Evolutionary conservation across 306 rosid genomes (phyloP).

Genomic region (Vigna angularis): DNA sequence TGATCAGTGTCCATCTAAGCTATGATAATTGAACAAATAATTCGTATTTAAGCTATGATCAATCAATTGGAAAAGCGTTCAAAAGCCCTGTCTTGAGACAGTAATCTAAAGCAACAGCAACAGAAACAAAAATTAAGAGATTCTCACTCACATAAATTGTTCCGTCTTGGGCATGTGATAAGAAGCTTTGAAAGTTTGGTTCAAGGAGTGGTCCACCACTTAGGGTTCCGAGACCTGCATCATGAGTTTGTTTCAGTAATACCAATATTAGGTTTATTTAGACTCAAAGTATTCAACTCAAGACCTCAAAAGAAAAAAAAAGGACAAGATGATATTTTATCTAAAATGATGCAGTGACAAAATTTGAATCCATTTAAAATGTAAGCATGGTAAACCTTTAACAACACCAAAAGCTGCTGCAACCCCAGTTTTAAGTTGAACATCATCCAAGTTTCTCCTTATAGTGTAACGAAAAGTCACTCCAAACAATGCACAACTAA

Average conservation of each 20-base stretch:
- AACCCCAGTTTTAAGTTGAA: constrained; percentile 83
- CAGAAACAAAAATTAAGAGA: constrained; percentile 71
- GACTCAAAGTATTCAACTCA: constrained; percentile 24
- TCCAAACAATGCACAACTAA: constrained; percentile 81
- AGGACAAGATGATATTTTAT: not conserved
- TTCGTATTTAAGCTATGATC: constrained; percentile 43
- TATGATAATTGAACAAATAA: constrained; percentile 31
- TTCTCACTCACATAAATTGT: constrained; percentile 65
- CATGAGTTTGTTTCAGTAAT: constrained; percentile 29
- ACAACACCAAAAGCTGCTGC: constrained; percentile 89
- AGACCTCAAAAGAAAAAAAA: constrained; percentile 7
- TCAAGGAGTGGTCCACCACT: constrained; percentile 67
- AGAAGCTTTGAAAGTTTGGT: constrained; percentile 59
- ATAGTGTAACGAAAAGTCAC: constrained; percentile 75
- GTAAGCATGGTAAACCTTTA: constrained; percentile 58
- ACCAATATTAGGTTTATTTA: constrained; percentile 9
- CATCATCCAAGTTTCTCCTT: constrained; percentile 77
- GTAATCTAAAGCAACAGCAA: constrained; percentile 79
- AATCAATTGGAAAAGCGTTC: constrained; percentile 69
- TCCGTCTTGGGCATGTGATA: constrained; percentile 68
- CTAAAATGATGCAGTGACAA: not conserved
- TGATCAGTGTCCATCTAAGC: constrained; percentile 13
- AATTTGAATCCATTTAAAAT: not conserved
- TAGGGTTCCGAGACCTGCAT: constrained; percentile 80
- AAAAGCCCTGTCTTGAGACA: constrained; percentile 73